A percentile compares a stretch with the other conserved stretches of the same genome.
phyloP scores from a whole-genome alignment of 208 protist genomes.

The Crithidia brevicula region DNA sequence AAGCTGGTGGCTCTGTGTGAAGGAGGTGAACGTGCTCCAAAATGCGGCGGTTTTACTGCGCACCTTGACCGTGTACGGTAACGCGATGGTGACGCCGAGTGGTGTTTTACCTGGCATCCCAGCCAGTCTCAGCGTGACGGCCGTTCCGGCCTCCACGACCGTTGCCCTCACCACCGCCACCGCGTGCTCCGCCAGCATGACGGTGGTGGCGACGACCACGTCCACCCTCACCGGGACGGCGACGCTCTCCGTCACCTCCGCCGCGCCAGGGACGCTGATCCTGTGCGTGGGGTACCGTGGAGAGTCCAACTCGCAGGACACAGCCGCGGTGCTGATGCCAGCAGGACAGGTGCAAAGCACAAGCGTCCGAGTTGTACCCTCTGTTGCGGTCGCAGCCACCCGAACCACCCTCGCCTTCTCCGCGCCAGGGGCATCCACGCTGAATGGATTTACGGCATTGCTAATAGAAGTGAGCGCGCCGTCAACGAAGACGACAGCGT shows the following conservation, averaged over 20 bases:
- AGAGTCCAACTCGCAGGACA: conserved; percentile 29
- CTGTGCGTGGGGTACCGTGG: conserved; percentile 67
- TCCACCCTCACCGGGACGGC: conserved; percentile 39
- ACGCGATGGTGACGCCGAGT: conserved; percentile 35
- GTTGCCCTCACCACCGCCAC: conserved; percentile 26
- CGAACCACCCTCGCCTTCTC: conserved; percentile 48
- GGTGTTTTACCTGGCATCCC: conserved; percentile 43
- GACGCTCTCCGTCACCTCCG: conserved; percentile 28
- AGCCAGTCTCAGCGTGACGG: conserved; percentile 33
- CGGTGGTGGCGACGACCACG: conserved; percentile 28
- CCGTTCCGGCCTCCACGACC: conserved; percentile 38
- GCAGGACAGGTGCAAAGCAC: conserved; percentile 28
- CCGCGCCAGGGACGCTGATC: conserved; percentile 18
- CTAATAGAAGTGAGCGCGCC: conserved; percentile 13
- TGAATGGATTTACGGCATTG: conserved; percentile 32
- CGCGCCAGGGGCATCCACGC: conserved; percentile 38
- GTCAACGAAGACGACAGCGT: not conserved
- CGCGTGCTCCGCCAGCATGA: conserved; percentile 25
- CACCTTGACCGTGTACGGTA: conserved; percentile 51
- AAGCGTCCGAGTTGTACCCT: conserved; percentile 26
- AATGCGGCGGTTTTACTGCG: conserved; percentile 33
- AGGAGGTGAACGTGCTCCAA: conserved; percentile 30
- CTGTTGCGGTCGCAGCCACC: conserved; percentile 31
- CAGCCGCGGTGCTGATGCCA: conserved; percentile 25
- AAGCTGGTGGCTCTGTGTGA: conserved; percentile 57